A percentile compares a stretch with the other conserved stretches of the same genome.
Evolutionary conservation across 192 early-diverging fungal genomes (phyloP).

Genomic region (Coemansia sp.): DNA sequence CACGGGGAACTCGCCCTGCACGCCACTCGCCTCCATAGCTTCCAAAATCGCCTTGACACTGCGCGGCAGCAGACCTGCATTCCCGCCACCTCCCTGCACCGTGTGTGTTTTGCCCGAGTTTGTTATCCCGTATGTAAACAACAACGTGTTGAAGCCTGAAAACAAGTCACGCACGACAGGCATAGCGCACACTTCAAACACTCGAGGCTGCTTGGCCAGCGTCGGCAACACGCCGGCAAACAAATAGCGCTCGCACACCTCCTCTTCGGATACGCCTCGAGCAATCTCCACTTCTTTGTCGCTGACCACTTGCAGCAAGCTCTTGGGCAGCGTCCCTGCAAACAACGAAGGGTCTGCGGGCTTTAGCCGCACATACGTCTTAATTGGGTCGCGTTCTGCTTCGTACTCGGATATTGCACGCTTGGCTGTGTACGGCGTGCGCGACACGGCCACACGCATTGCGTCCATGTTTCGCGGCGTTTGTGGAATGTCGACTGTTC

Average conservation of each 20-base stretch:
- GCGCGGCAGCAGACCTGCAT: conserved; percentile 61
- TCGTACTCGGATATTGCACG: conserved; percentile 37
- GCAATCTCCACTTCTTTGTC: conserved; percentile 29
- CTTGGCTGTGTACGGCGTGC: conserved; percentile 50
- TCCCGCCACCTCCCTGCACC: conserved; percentile 56
- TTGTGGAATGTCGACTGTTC: conserved; percentile 18
- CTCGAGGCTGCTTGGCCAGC: conserved; percentile 45
- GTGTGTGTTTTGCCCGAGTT: conserved; percentile 74
- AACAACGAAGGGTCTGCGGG: conserved; percentile 19
- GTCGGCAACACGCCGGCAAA: conserved; percentile 63
- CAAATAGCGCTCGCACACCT: conserved; percentile 45
- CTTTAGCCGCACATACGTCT: conserved; percentile 50
- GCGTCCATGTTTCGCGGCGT: conserved; percentile 15
- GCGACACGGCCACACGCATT: conserved; percentile 30
- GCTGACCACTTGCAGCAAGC: conserved; percentile 43
- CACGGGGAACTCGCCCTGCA: conserved; percentile 46
- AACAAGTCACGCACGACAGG: conserved; percentile 61
- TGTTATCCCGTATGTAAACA: conserved; percentile 73
- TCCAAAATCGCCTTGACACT: conserved; percentile 61
- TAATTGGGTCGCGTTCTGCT: conserved; percentile 50
- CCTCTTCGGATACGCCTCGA: conserved; percentile 28
- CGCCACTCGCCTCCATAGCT: conserved; percentile 38
- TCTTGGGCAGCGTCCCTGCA: conserved; percentile 6
- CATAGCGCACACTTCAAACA: conserved; percentile 62
- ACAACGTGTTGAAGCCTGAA: conserved; percentile 59